Base-by-base conservation (phyloP, 2,329 filamentous ascomycete genomes). In the Penicillium sp. region DNA sequence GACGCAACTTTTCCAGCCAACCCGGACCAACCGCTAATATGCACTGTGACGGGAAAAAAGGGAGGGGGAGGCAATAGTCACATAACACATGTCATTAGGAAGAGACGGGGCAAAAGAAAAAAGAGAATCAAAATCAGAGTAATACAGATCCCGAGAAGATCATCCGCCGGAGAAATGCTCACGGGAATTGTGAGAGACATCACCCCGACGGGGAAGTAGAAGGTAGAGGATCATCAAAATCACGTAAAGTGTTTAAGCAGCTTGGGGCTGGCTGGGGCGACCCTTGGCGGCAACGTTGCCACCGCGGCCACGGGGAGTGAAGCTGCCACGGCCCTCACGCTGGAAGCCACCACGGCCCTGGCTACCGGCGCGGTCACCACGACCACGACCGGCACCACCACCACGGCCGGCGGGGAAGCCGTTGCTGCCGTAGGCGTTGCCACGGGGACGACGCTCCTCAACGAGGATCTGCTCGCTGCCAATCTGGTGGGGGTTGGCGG, bases 391-490 rank as follows among this genome's bases (percentile, higher is more conserved):
- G 65, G 84, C 79, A 49, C 83, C 84, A 51, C 88, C 87, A 52
- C 88, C 87, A 61, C 89, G 85, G 64, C 81, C 82, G 61, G 83
- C 75, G 65, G 80, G 81, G 59, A 83, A 78, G 67, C 81, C 86
- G 77, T 86, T 89, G 71, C 85, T 85, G 57, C 89, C 89, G 64
- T 87, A 90, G 55, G 86, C 85, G 62, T 81, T 83, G 45, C 86
- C 80, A 77, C 91, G 91, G 67, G 89, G 86, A 65, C 91, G 91
- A 62, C 94, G 92, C 73, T 93, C 90, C 79, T 97, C 94, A 56
- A 99, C 89, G 61, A 86, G 82, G 68, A 99, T 89, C 69, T 86
- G 87, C 76, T 96, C 89, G 66, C 87, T 89, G 68, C 89, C 90
- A 62, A 99, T 85, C 44, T 84, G 83, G 78, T 96, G 91, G 36